A percentile compares a stretch with the other conserved stretches of the same genome.
Evolutionary conservation across 2,329 filamentous ascomycete genomes (phyloP).

Genomic region (Alternaria sp.): DNA sequence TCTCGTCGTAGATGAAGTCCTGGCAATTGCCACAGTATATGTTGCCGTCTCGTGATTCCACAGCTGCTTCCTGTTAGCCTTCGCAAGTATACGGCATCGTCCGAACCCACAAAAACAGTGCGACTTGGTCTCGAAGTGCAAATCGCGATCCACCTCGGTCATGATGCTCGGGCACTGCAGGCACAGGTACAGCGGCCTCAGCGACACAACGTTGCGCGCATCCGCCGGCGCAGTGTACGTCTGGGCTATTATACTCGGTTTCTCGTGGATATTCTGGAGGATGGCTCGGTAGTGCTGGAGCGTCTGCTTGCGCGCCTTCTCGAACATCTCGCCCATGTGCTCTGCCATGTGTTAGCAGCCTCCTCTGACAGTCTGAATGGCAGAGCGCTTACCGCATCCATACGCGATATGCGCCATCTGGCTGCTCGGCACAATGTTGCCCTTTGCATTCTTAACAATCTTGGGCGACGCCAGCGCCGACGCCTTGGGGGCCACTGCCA

Average conservation of each 20-base stretch:
- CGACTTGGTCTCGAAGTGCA: slow-evolving; percentile 71
- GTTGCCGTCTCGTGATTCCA: slow-evolving; percentile 76
- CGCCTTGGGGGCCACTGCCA: slow-evolving; percentile 49
- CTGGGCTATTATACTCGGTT: slow-evolving; percentile 68
- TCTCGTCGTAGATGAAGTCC: slow-evolving; percentile 83
- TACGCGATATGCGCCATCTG: slow-evolving; percentile 51
- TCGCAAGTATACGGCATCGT: no score
- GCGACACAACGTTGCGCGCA: slow-evolving; percentile 62
- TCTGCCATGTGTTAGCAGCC: slow-evolving; percentile 58
- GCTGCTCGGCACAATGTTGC: slow-evolving; percentile 46
- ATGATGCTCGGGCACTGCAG: slow-evolving; percentile 71
- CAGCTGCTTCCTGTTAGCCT: slow-evolving; percentile 60
- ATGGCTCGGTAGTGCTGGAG: slow-evolving; percentile 76
- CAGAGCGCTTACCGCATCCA: slow-evolving; percentile 48
- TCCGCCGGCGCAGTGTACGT: slow-evolving; percentile 63
- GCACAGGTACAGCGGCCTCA: slow-evolving; percentile 63
- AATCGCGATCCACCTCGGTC: slow-evolving; percentile 67
- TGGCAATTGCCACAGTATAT: slow-evolving; percentile 83
- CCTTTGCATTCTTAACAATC: slow-evolving; percentile 52
- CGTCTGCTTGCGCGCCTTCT: slow-evolving; percentile 70
- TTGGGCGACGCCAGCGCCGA: slow-evolving; percentile 52
- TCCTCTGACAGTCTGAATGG: background rate
- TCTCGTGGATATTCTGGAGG: slow-evolving; percentile 73
- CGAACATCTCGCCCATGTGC: slow-evolving; percentile 73
- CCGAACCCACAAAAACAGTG: slow-evolving; percentile 72